phyloP scores from a whole-genome alignment of 257 asterid genomes.

The Ajuga chamaepitys region DNA sequence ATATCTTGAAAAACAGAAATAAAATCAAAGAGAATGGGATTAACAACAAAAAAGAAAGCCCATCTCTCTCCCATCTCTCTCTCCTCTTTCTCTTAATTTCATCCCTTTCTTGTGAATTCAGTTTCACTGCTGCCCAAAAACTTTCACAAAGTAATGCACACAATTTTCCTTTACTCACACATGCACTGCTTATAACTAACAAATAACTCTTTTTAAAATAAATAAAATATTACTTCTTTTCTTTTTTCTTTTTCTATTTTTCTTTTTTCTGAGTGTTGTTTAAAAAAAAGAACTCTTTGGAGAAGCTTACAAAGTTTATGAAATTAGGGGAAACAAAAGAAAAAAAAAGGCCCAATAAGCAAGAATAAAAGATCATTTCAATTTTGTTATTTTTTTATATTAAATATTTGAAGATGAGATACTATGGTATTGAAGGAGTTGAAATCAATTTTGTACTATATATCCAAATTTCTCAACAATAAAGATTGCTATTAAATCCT shows the following conservation, averaged over 20 bases:
- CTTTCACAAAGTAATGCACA: background rate
- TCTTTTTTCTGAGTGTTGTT: too few relatives aligned
- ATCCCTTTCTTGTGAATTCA: background rate
- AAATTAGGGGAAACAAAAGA: background rate
- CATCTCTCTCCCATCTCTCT: slow-evolving; percentile 11
- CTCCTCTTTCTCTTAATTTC: background rate
- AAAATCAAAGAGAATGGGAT: slow-evolving; percentile 31
- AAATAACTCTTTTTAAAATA: too few relatives aligned
- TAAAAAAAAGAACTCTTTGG: background rate
- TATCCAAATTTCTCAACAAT: too few relatives aligned
- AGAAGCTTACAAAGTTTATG: too few relatives aligned
- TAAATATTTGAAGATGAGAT: too few relatives aligned
- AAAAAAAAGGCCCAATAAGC: background rate
- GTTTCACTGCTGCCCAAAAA: background rate
- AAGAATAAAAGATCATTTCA: background rate
- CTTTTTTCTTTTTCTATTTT: too few relatives aligned
- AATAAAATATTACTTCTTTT: too few relatives aligned
- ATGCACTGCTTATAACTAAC: too few relatives aligned
- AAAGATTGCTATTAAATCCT: too few relatives aligned
- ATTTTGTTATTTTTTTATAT: too few relatives aligned
- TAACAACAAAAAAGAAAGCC: background rate
- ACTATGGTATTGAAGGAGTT: too few relatives aligned
- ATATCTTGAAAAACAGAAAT: slow-evolving; percentile 37
- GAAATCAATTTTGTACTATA: too few relatives aligned
- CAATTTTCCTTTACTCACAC: background rate